Conservation (phyloP, 441 rosid species). For the Omphalea diandra region DNA sequence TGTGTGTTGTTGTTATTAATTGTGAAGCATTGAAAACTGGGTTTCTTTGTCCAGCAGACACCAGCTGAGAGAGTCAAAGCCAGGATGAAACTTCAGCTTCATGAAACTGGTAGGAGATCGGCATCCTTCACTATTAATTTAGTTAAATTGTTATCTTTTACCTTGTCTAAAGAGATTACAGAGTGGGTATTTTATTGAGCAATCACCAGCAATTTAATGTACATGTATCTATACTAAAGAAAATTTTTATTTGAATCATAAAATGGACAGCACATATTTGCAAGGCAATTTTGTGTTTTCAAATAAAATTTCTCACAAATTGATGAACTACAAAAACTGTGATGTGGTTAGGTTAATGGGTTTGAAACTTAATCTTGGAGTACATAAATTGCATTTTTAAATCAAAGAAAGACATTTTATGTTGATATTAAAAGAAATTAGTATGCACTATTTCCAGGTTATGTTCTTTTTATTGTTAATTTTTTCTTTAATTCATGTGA, state of each 20-base stretch:
- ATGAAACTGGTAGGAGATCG: constrained; percentile 62
- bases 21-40: not conserved
- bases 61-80: constrained; percentile 88
- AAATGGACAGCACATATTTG: not conserved
- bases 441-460: no score
- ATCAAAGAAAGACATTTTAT: not conserved
- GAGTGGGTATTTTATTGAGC: constrained; percentile 6
- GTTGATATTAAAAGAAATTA: no score
- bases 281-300: not conserved
- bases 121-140: constrained; percentile 5
- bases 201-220: not conserved
- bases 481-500: no score
- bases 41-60: constrained; percentile 48
- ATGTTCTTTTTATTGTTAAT: no score
- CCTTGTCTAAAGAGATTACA: not conserved
- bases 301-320: not conserved
- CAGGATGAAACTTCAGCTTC: constrained; percentile 84
- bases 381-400: not conserved
- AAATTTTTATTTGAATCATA: not conserved
- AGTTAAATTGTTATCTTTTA: not conserved
- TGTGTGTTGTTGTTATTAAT: not conserved
- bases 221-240: not conserved
- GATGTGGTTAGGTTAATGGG: no score
- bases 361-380: not conserved
- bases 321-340: not conserved